Percentiles rank a stretch among this genome's conserved stretches.
Conservation (phyloP, 768 basidiomycete genomes). For the Lentinula aciculospora region DNA sequence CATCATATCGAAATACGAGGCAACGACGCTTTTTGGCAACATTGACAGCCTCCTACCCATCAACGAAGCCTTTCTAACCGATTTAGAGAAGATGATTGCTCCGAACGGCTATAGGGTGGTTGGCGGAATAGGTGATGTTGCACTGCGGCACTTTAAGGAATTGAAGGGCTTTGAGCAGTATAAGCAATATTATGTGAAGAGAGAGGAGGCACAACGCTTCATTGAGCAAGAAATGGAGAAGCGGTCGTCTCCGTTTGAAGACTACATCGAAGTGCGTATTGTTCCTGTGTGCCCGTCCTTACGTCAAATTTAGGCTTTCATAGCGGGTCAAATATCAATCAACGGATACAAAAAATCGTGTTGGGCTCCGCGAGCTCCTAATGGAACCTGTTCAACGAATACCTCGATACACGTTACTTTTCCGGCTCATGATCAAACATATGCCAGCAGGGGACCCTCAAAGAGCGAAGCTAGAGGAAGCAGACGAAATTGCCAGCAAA, state of each 20-base stretch:
- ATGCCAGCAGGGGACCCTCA: constrained; percentile 79
- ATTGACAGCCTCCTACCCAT: constrained; percentile 83
- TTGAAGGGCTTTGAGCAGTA: constrained; percentile 86
- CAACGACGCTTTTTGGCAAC: constrained; percentile 91
- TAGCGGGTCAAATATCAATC: constrained; percentile 86
- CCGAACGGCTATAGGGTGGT: constrained; percentile 52
- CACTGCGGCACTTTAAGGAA: constrained; percentile 81
- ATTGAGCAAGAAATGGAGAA: constrained; percentile 81
- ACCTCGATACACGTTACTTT: constrained; percentile 88
- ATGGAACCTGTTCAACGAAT: constrained; percentile 98
- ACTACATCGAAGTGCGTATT: constrained; percentile 77
- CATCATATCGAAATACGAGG: constrained; percentile 86
- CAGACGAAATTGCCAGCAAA: constrained; percentile 81
- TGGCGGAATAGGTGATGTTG: constrained; percentile 78
- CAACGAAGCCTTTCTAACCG: constrained; percentile 81
- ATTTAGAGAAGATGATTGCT: constrained; percentile 74
- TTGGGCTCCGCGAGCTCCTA: constrained; percentile 84
- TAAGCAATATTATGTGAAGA: constrained; percentile 84
- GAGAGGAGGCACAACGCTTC: constrained; percentile 87
- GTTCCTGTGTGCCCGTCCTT: constrained; percentile 4
- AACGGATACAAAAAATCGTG: constrained; percentile 67
- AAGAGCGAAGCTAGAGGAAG: constrained; percentile 72
- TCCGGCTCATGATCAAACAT: constrained; percentile 88
- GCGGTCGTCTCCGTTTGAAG: constrained; percentile 74
- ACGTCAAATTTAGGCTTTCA: constrained; percentile 11